Conservation (phyloP, 805 yeast genomes). For the Jamesozyma lodderae region DNA sequence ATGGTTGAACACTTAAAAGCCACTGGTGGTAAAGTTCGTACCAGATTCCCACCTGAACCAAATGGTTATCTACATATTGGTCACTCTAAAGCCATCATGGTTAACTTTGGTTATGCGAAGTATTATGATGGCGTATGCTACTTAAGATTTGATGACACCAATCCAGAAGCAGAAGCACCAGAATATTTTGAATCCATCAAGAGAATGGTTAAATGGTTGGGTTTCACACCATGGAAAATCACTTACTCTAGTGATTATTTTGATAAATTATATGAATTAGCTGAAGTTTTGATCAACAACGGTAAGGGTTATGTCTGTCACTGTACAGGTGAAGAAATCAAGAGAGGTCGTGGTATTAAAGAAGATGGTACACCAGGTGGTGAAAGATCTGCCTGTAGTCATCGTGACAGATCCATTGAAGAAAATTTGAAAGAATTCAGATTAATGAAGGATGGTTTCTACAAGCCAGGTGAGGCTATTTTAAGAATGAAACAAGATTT, state of each 20-base stretch:
- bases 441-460: conserved; percentile 84
- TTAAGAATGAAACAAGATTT: conserved; percentile 96
- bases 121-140: conserved; percentile 81
- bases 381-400: conserved; percentile 72
- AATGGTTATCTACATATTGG: conserved; percentile 99
- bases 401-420: conserved; percentile 63
- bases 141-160: conserved; percentile 92
- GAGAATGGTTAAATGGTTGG: conserved; percentile 87
- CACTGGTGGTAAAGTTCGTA: conserved; percentile 75
- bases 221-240: conserved; percentile 86
- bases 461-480: conserved; percentile 84
- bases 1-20: conserved; percentile 70
- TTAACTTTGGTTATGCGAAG: conserved; percentile 94
- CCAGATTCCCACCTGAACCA: conserved; percentile 97
- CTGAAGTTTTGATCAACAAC: conserved; percentile 64
- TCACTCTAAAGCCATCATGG: conserved; percentile 95
- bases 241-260: conserved; percentile 96
- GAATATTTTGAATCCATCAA: conserved; percentile 75
- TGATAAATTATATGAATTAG: conserved; percentile 78
- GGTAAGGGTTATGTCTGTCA: conserved; percentile 88
- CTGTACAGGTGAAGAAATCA: conserved; percentile 86
- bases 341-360: conserved; percentile 80
- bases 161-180: conserved; percentile 98
- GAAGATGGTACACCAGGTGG: conserved; percentile 94
- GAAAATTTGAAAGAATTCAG: conserved; percentile 74